These are phyloP conservation scores for Lepidium africanum DNA, from an alignment of 345 rosid genomes.

Conservation along the genomic window DNA sequence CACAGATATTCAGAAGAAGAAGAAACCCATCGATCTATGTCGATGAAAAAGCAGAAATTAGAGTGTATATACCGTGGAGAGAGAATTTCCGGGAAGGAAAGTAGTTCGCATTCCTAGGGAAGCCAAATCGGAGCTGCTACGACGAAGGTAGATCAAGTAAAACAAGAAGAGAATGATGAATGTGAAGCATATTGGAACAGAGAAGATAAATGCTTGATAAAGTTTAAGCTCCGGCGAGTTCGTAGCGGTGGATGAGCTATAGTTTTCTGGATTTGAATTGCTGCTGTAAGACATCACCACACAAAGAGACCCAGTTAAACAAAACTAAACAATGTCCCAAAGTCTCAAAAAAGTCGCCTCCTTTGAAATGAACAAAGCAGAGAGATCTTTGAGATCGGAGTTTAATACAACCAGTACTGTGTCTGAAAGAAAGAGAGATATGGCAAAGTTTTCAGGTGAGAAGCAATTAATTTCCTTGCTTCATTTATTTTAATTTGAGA, in stretches of 20 bases:
- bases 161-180: slow-evolving; percentile 66
- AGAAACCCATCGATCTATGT: not conserved
- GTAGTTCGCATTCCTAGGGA: slow-evolving; percentile 53
- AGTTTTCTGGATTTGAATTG: slow-evolving; percentile 18
- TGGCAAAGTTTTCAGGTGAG: slow-evolving; percentile 18
- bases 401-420: not conserved
- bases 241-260: slow-evolving; percentile 8
- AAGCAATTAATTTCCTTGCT: slow-evolving; percentile 3
- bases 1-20: not conserved
- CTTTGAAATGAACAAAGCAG: not conserved
- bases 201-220: slow-evolving; percentile 68
- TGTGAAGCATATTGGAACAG: slow-evolving; percentile 76
- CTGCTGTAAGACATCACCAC: slow-evolving; percentile 39
- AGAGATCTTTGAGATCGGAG: slow-evolving; percentile 15
- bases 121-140: slow-evolving; percentile 52
- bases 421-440: not conserved
- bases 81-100: slow-evolving; percentile 10
- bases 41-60: not conserved
- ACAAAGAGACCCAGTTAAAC: not conserved
- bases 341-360: not conserved
- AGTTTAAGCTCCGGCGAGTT: slow-evolving; percentile 54
- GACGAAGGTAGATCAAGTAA: slow-evolving; percentile 75
- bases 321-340: not conserved
- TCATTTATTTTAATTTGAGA: not conserved
- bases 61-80: slow-evolving; percentile 21